Evolutionary conservation across 495 filamentous ascomycete species (phyloP), one percentile per base, ranked within the genome.

Genomic region (Baudoinia panamericana): DNA sequence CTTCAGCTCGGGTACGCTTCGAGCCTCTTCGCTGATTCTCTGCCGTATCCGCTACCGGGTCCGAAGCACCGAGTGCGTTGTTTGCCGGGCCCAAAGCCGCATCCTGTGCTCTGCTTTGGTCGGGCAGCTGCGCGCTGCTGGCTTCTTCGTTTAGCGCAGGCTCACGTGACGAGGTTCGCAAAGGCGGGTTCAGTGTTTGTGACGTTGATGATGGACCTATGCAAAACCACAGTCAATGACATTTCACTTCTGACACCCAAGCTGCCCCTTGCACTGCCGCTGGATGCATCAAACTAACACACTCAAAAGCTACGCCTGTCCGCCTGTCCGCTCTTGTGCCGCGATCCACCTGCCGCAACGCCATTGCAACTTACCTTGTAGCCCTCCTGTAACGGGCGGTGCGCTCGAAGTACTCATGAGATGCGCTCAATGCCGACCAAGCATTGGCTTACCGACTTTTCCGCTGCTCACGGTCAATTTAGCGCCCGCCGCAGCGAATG

Each of bases 1-100:
- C n/a, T n/a, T n/a, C n/a, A n/a, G n/a, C n/a, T n/a, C n/a, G n/a
- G 60, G 80, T 86, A 45, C 72, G 68, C 59, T 75, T 82, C 34
- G 84, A 74, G 53, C 69, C 64, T 44, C 70, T 61, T 57, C 71
- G 64, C 56, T 76, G 69, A 60, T 71, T 78, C 51, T 75, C 71
- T 56, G 63, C 56, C 41, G 63, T 69, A 52, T 82, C 76, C n/a
- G n/a, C n/a, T n/a, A n/a, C n/a, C 46, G 75, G 75, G 33, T 77
- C 77, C 26, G 80, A 78, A n/a, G 39, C 48, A 20, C 36, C 30
- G 8, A 48, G 32, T n/a, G 32, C 24, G 7, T 37, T 19, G 19
- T 22, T 10, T n/a, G 15, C 6, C 15, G 21, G 25, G 20, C 30
- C 15, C 12, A 15, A 20, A 27, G 34, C 20, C 23, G 19, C 19